These are phyloP conservation scores for Talaromyces liani DNA, from an alignment of 495 filamentous ascomycete genomes.

Conservation along the genomic window DNA sequence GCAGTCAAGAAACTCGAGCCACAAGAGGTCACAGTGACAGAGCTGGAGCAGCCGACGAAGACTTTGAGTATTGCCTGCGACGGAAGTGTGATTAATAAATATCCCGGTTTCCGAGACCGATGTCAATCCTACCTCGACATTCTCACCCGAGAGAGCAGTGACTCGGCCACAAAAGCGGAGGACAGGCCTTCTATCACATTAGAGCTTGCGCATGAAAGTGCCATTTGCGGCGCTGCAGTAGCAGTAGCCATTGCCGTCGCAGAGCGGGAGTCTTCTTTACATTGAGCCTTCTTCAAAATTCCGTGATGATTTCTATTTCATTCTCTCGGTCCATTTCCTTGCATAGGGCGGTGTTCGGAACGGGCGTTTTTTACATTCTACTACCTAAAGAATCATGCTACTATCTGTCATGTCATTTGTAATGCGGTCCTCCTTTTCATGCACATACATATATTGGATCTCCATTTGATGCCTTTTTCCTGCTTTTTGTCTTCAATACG, in stretches of 20 bases:
- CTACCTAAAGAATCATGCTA: neutral
- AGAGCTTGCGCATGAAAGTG: constrained; percentile 43
- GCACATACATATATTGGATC: constrained; percentile 6
- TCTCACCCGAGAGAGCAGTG: constrained; percentile 26
- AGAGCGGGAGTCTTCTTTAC: constrained; percentile 1
- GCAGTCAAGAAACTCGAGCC: constrained; percentile 21
- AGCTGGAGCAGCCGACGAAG: constrained; percentile 23
- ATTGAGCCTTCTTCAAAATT: neutral
- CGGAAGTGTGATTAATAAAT: constrained; percentile 55
- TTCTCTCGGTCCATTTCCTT: neutral
- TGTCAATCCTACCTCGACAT: constrained; percentile 45
- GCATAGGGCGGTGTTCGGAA: constrained; percentile 8
- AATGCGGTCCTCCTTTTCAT: neutral
- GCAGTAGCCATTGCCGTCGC: constrained; percentile 46
- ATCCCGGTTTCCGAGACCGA: constrained; percentile 44
- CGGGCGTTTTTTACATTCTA: neutral
- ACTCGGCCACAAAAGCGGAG: constrained; percentile 8
- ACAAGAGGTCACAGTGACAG: constrained; percentile 35
- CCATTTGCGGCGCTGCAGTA: constrained; percentile 50
- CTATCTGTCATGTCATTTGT: neutral
- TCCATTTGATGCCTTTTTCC: neutral
- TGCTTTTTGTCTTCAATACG: neutral
- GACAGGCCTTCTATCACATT: constrained; percentile 28
- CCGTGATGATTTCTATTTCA: neutral
- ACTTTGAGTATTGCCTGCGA: constrained; percentile 46